Base-by-base conservation (phyloP, 805 yeast species). In the Saccharomyces jurei region DNA sequence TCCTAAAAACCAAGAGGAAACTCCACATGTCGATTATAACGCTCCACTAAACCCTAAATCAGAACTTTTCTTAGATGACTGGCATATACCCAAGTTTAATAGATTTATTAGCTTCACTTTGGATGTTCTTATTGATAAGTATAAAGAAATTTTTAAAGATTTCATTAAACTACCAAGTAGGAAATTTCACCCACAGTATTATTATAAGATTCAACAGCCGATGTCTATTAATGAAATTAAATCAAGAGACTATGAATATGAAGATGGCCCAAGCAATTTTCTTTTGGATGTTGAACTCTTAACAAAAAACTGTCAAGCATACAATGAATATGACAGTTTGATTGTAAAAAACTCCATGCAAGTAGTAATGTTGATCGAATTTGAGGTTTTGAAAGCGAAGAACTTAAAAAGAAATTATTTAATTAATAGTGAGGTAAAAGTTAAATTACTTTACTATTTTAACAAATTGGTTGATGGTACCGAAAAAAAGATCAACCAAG, bases 151-250 rank as follows among this genome's bases (percentile, higher is more conserved):
- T 36, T 70, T 70, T 50, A 71, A 77, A 59, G 80, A 81, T 68
- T 89, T 90, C 70, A 67, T 83, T 57, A 83, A 81, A 60, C 75
- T 89, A 41, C 97, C 96, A 6, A 78, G 86, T 27, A 81, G 83
- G 60, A 83, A 84, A 65, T 70, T 80, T 49, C 89, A 87, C 64
- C 90, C 96, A 0, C 95, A 89, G 65, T 90, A 89, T 68, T 88
- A 84, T 66, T 78, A 80, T 54, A 73, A 82, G 53, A 82, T 88
- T 48, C 71, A 74, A 52, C 71, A 71, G 25, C 96, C 96, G 2
- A 81, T 87, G 2, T 84, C 96, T 0, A 67, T 89, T 11, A 76
- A 80, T 54, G 92, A 87, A 68, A 82, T 89, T 55, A 77, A 77
- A 56, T 61, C 69, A 9, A 65, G 71, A 48, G 66, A 66, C 46